Evolutionary conservation across 2,329 filamentous ascomycete genomes (phyloP), one percentile per base, ranked within the genome.

Genomic region (Trichophyton verrucosum): DNA sequence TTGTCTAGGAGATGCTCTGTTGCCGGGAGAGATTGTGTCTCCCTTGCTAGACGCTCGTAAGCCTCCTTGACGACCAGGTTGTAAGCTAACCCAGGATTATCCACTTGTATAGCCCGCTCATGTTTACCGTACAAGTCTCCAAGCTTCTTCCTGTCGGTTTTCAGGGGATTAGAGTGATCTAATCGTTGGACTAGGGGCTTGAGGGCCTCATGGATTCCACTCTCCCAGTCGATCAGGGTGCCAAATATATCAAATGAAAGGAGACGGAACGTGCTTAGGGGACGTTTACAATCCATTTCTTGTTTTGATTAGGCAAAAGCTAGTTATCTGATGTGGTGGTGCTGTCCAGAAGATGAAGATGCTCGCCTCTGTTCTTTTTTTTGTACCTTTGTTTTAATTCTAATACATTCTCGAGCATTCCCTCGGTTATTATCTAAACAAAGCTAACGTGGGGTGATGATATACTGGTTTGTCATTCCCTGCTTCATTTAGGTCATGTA

Each of bases 211-310:
- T 80, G 72, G 61, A 89, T 80, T 62, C 86, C 86, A n/a, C 75
- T 70, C 71, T 90, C 86, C 87, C 86, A 90, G 76, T 91, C 86
- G 63, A 91, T 82, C 2, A 91, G 80, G 0, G 88, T 92, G 71
- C 88, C 87, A 72, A 88, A 91, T 76, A 87, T 84, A 73, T 92
- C 88, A 73, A 91, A 90, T 67, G 83, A 85, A 57, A 89, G 81
- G 62, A 82, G 73, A 24, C 73, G 74, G 70, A 77, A 80, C 59
- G 74, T 68, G 7, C 67, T 66, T 20, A 73, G 66, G 8, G 59
- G 46, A 13, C 61, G 60, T 8, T 55, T 57, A 15, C 30, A 3
- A 3, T 46, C 51, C 60, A 63, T 63, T 47, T 24, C 27, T 47
- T 20, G 20, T 36, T 36, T 36, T 9, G 8, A 36, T 36, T 20